Evolutionary conservation across 169 alveolate genomes (phyloP), one percentile per base, ranked within the genome.

Genomic region (Plasmodium ovale): DNA sequence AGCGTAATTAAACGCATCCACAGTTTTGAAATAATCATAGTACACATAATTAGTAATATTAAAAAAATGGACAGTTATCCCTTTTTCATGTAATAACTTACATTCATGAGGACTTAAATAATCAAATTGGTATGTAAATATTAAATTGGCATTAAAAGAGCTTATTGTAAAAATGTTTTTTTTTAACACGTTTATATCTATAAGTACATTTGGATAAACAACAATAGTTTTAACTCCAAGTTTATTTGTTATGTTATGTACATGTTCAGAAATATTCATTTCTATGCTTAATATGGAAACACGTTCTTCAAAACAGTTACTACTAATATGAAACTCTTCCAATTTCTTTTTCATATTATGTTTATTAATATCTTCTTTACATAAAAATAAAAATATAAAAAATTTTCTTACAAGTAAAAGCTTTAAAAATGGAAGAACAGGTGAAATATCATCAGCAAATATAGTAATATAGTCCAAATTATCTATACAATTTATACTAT

Each of bases 31-130:
- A 77, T 77, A 77, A 62, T 77, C 88, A 53, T 77, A 77, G 35
- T 60, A 21, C 27, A 77, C 25, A 54, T 77, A 77, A 62, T 77
- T 60, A 37, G n/a, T 77, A 33, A 77, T 51, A 67, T 77, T 77
- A 51, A 77, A 77, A 62, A 77, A 77, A 37, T 77, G 88, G 23
- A 77, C 42, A 3, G 65, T 53, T 25, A 77, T 60, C 33, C 88
- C 74, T 23, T 77, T 77, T 3, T 77, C 74, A 33, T 60, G 53
- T 23, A 77, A 27, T 19, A 77, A 27, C 31, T 77, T 77, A 42
- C 88, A 77, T 77, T 77, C 88, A 31, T 77, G 67, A 29, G 88
- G 88, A 77, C 29, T 77, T 77, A 77, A 77, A 53, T 60, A 77
- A 62, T 77, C 88, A 23, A 77, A 29, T 53, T 59, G 25, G 14